These are phyloP conservation scores for Yamadazyma buinensis DNA, from an alignment of 1,139 yeast species.

Conservation along the genomic window DNA sequence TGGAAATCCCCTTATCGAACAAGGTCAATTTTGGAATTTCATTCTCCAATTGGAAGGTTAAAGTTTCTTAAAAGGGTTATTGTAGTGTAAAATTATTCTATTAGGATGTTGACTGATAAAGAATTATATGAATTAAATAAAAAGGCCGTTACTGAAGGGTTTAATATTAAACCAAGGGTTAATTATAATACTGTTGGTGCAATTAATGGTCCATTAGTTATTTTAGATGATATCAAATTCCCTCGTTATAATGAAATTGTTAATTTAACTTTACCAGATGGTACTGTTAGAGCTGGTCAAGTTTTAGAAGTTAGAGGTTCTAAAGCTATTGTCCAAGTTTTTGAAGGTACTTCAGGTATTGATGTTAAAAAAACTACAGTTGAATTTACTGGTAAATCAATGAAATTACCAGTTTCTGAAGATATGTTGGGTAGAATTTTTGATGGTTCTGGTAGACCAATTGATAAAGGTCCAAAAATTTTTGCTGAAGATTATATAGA, in stretches of 20 bases:
- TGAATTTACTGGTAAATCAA: slow-evolving; percentile 92
- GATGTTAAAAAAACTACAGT: slow-evolving; percentile 97
- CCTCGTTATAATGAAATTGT: slow-evolving; percentile 97
- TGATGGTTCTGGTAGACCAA: slow-evolving; percentile 98
- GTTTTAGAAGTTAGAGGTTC: slow-evolving; percentile 96
- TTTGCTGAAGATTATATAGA: slow-evolving; percentile 98
- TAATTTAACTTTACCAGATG: slow-evolving; percentile 93
- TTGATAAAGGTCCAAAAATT: slow-evolving; percentile 96
- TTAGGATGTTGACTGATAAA: slow-evolving; percentile 41
- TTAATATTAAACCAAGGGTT: slow-evolving; percentile 83
- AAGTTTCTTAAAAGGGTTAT: too few species aligned
- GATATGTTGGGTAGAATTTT: slow-evolving; percentile 97
- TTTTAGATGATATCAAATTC: slow-evolving; percentile 91
- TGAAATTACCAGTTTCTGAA: slow-evolving; percentile 93
- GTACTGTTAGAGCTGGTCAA: slow-evolving; percentile 91
- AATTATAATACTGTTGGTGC: slow-evolving; percentile 96
- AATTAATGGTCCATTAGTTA: slow-evolving; percentile 96
- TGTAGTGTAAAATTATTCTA: not conserved
- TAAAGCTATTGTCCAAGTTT: slow-evolving; percentile 96
- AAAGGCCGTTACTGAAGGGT: slow-evolving; percentile 87
- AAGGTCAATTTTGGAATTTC: not conserved
- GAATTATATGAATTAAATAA: slow-evolving; percentile 77
- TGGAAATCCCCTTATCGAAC: slow-evolving; percentile 8
- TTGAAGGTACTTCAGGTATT: slow-evolving; percentile 96
- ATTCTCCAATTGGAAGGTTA: not conserved